A percentile compares a stretch with the other conserved stretches of the same genome.
Evolutionary conservation across 495 filamentous ascomycete species (phyloP).

Genomic region (Friedmanniomyces endolithicus): DNA sequence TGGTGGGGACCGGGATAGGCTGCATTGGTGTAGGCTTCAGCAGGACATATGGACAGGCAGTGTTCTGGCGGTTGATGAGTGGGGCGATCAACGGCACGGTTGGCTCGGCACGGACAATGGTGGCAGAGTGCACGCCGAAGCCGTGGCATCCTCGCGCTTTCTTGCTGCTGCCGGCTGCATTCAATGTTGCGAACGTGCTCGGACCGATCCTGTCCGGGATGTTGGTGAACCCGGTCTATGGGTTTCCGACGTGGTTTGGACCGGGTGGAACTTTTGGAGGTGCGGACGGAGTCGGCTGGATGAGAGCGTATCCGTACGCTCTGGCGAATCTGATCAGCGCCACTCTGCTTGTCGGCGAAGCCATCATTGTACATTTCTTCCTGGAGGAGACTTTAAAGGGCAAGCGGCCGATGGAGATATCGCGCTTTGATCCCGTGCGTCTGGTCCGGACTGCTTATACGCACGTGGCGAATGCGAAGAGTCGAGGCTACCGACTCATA

Average conservation of each 20-base stretch:
- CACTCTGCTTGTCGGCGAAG: constrained; percentile 20
- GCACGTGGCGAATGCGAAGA: constrained; percentile 1
- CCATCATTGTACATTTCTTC: constrained; percentile 19
- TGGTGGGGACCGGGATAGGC: constrained; percentile 24
- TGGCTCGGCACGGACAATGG: constrained; percentile 26
- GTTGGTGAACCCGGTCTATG: constrained; percentile 20
- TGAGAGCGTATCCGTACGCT: constrained; percentile 25
- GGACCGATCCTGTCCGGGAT: constrained; percentile 26
- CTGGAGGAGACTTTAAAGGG: constrained; percentile 24
- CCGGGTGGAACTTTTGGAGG: constrained; percentile 21
- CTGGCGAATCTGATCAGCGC: constrained; percentile 23
- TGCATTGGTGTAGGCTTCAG: constrained; percentile 26
- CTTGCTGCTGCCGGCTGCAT: constrained; percentile 25
- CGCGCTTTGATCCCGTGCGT: constrained; percentile 9
- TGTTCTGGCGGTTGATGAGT: constrained; percentile 23
- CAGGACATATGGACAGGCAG: constrained; percentile 22
- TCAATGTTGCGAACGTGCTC: constrained; percentile 27
- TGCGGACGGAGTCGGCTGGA: constrained; percentile 22
- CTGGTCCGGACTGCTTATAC: not conserved
- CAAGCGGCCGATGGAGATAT: constrained; percentile 12
- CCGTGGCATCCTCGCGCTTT: constrained; percentile 26
- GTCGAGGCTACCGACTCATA: constrained; percentile 11
- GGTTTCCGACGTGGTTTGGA: constrained; percentile 20
- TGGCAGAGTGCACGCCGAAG: constrained; percentile 23
- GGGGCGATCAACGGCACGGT: constrained; percentile 28